Percentiles rank a stretch among this genome's conserved stretches.
Evolutionary conservation across 345 rosid genomes (phyloP).

Genomic region (Pugionium cornutum): DNA sequence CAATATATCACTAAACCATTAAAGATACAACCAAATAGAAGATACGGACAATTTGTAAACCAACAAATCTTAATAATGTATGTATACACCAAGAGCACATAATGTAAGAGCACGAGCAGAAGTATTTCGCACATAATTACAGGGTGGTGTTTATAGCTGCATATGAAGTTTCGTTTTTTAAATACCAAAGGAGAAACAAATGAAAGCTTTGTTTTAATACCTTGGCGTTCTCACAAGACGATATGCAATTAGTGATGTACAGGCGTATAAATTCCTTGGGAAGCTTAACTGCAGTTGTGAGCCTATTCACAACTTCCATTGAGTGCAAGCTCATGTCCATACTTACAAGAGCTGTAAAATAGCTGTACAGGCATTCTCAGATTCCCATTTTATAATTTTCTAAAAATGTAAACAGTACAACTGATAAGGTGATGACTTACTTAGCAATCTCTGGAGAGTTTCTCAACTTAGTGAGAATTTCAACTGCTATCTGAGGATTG

Average conservation of each 20-base stretch:
- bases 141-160: background rate
- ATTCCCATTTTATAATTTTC: slow-evolving; percentile 1
- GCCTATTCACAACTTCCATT: slow-evolving; percentile 99
- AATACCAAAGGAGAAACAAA: background rate
- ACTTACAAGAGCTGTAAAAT: slow-evolving; percentile 79
- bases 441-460: slow-evolving; percentile 82
- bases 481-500: slow-evolving; percentile 92
- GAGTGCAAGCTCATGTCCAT: slow-evolving; percentile 99
- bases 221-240: slow-evolving; percentile 91
- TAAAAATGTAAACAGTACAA: slow-evolving; percentile 5
- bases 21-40: background rate
- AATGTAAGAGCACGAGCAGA: background rate
- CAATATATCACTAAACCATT: slow-evolving; percentile 31
- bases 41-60: slow-evolving; percentile 8
- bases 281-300: slow-evolving; percentile 88
- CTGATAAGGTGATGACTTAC: slow-evolving; percentile 53
- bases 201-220: slow-evolving; percentile 45
- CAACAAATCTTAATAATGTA: background rate
- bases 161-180: slow-evolving; percentile 2
- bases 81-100: background rate
- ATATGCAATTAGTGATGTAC: slow-evolving; percentile 95
- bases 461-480: slow-evolving; percentile 84
- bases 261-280: slow-evolving; percentile 86
- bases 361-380: slow-evolving; percentile 55
- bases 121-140: slow-evolving; percentile 3